Percentiles rank a stretch among this genome's conserved stretches.
These are phyloP conservation scores for Talaromyces sp. DNA, from an alignment of 2,329 filamentous ascomycete genomes.

Conservation along the genomic window DNA sequence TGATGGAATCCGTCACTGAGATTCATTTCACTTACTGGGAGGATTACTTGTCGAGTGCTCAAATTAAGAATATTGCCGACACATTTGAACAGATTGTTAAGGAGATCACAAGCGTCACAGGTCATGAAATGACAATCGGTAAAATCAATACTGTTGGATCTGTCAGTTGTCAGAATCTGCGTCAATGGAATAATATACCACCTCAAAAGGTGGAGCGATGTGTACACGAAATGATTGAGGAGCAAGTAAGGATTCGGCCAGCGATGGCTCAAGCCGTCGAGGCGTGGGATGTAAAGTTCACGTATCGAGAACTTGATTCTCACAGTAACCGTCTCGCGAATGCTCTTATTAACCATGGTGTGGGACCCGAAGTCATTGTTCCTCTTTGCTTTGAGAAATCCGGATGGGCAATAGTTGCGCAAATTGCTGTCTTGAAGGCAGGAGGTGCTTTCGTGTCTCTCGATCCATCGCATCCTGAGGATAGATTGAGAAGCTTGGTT, in stretches of 20 bases:
- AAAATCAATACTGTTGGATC: slow-evolving; percentile 32
- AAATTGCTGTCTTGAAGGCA: slow-evolving; percentile 42
- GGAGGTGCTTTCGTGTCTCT: slow-evolving; percentile 43
- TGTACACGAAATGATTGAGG: slow-evolving; percentile 37
- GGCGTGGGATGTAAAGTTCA: slow-evolving; percentile 37
- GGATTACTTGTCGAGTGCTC: slow-evolving; percentile 45
- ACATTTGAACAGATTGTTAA: slow-evolving; percentile 34
- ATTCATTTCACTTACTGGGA: slow-evolving; percentile 53
- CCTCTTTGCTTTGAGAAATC: slow-evolving; percentile 45
- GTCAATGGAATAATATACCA: slow-evolving; percentile 33
- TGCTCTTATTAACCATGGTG: slow-evolving; percentile 36
- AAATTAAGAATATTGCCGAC: slow-evolving; percentile 32
- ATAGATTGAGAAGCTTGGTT: slow-evolving; percentile 35
- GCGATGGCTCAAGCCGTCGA: slow-evolving; percentile 30
- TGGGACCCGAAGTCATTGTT: slow-evolving; percentile 40
- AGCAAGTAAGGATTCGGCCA: slow-evolving; percentile 25
- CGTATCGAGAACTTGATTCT: slow-evolving; percentile 36
- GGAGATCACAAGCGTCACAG: slow-evolving; percentile 25
- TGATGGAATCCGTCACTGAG: slow-evolving; percentile 39
- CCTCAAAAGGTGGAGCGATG: slow-evolving; percentile 33
- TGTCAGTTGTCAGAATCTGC: slow-evolving; percentile 31
- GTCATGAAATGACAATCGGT: slow-evolving; percentile 22
- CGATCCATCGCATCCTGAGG: slow-evolving; percentile 40
- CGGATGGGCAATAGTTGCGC: slow-evolving; percentile 41
- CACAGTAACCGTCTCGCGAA: slow-evolving; percentile 38